Conservation (phyloP, 371 early-diverging fungal genomes). For the Saksenaea vasiformis region DNA sequence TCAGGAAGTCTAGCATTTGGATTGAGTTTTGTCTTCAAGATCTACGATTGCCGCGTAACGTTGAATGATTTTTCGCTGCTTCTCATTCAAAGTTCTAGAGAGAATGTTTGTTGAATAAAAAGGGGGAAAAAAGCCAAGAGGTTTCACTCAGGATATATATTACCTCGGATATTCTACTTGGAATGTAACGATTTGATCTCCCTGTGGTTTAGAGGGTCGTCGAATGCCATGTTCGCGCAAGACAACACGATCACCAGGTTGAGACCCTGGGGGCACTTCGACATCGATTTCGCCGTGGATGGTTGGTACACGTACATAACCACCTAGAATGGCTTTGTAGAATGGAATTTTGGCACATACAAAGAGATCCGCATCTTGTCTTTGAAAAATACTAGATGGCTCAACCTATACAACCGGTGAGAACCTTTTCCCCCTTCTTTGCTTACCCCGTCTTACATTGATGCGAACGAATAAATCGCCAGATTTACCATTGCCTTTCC, state of each 20-base stretch:
- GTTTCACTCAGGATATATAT: background rate
- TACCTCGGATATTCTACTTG: constrained; percentile 77
- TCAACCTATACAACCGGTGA: constrained; percentile 28
- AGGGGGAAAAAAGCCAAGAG: background rate
- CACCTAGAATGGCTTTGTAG: constrained; percentile 85
- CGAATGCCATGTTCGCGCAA: constrained; percentile 78
- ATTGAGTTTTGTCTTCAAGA: constrained; percentile 14
- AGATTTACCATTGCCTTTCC: constrained; percentile 64
- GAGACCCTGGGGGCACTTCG: constrained; percentile 80
- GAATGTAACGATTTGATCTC: constrained; percentile 87
- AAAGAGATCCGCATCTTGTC: constrained; percentile 80
- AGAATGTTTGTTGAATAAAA: background rate
- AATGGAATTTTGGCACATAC: constrained; percentile 77
- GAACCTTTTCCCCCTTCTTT: background rate
- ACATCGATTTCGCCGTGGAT: constrained; percentile 92
- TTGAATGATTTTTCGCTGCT: constrained; percentile 39
- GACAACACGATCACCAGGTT: constrained; percentile 81
- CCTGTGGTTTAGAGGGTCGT: constrained; percentile 53
- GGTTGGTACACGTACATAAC: constrained; percentile 82
- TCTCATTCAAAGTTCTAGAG: constrained; percentile 23
- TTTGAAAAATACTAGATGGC: constrained; percentile 72
- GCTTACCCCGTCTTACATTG: constrained; percentile 39
- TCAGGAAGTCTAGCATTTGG: background rate
- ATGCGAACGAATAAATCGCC: constrained; percentile 84
- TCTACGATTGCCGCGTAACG: constrained; percentile 38